A percentile compares a stretch with the other conserved stretches of the same genome.
Evolutionary conservation across 2,329 filamentous ascomycete species (phyloP).

Genomic region (Colletotrichum sp.): DNA sequence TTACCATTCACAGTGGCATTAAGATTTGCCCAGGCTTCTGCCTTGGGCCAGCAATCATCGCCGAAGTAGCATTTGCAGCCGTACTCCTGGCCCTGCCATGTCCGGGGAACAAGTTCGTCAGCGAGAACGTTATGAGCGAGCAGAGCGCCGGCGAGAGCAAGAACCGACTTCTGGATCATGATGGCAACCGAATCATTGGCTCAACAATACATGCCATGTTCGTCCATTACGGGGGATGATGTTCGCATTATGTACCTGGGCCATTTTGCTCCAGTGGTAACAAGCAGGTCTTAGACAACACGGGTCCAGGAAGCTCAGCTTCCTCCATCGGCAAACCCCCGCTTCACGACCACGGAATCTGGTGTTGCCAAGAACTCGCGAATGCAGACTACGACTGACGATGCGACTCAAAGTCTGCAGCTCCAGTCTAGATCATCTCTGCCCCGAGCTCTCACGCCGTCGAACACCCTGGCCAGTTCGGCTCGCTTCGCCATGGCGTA

Average conservation of each 20-base stretch:
- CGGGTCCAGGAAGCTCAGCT: not conserved
- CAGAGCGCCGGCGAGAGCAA: not conserved
- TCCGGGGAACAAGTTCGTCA: not conserved
- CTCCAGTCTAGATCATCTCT: not conserved
- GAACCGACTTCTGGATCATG: not conserved
- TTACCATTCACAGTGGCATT: slow-evolving; percentile 54
- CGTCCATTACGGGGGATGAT: not conserved
- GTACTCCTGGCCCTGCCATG: not conserved
- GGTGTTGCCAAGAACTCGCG: not conserved
- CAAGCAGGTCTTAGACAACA: not conserved
- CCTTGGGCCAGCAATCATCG: slow-evolving; percentile 54
- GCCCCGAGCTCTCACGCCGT: not conserved
- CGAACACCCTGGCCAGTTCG: not conserved
- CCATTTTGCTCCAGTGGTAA: not conserved
- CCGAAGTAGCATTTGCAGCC: slow-evolving; percentile 51
- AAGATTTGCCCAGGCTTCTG: slow-evolving; percentile 45
- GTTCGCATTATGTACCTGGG: not conserved
- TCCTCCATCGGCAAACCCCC: not conserved
- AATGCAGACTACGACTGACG: not conserved
- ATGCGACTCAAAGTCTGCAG: not conserved
- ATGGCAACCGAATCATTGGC: not conserved
- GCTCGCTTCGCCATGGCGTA: not conserved
- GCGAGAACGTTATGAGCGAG: not conserved
- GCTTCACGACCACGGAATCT: not conserved
- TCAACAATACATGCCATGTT: accelerated